Conservation (phyloP, 164 flowering plant genomes). For the Nelumbo lutea region DNA sequence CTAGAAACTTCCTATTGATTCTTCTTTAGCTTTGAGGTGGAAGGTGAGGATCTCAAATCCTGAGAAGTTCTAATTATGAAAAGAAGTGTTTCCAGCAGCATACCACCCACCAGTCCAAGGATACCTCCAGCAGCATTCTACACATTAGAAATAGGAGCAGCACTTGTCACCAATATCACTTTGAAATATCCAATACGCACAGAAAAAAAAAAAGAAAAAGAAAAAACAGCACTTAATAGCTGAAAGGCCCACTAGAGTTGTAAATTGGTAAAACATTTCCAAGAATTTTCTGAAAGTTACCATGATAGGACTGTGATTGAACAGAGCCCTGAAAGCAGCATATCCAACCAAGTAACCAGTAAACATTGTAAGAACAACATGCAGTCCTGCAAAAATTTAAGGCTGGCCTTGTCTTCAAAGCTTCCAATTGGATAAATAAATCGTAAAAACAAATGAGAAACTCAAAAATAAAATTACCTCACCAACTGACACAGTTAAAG, state of each 20-base stretch:
- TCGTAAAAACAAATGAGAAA: background rate
- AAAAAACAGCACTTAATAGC: background rate
- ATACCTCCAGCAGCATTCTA: constrained; percentile 96
- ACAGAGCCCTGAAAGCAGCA: constrained; percentile 81
- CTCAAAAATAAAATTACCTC: background rate
- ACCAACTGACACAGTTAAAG: background rate
- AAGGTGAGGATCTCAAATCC: constrained; percentile 25
- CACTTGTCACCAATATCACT: background rate
- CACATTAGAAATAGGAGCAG: constrained; percentile 6
- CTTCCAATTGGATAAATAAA: constrained; percentile 1
- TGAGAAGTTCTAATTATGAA: constrained; percentile 64
- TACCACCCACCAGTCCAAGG: constrained; percentile 66
- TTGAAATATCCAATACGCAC: background rate
- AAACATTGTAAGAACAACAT: constrained; percentile 79
- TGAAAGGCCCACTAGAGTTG: background rate
- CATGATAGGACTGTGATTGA: constrained; percentile 62
- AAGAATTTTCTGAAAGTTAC: constrained; percentile 32
- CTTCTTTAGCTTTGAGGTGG: constrained; percentile 50
- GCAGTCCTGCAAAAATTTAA: constrained; percentile 53
- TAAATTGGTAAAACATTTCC: background rate
- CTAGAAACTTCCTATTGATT: constrained; percentile 26
- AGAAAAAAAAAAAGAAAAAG: background rate
- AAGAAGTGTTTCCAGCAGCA: constrained; percentile 89
- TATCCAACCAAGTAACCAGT: constrained; percentile 88
- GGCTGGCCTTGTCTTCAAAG: background rate